These are phyloP conservation scores for Apiospora arundinis DNA, from an alignment of 2,329 filamentous ascomycete genomes.

Conservation along the genomic window DNA sequence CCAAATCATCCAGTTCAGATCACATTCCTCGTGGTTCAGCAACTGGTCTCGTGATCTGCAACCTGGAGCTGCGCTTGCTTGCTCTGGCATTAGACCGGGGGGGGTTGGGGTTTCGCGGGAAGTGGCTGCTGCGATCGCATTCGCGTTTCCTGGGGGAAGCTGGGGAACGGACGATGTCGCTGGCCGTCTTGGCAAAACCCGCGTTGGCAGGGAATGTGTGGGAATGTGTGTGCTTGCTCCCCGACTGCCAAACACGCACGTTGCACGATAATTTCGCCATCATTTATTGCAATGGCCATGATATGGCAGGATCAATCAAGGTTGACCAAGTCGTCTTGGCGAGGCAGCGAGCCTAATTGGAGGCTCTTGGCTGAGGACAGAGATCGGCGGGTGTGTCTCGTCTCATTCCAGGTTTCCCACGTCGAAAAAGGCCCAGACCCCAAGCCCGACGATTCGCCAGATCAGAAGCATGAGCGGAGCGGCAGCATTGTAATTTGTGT, in stretches of 20 bases:
- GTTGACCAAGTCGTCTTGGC: background rate
- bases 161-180: background rate
- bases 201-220: background rate
- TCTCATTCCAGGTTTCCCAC: conserved; percentile 9
- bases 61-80: background rate
- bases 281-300: background rate
- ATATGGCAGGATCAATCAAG: conserved; percentile 14
- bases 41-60: conserved; percentile 9
- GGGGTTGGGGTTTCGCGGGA: background rate
- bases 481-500: background rate
- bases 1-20: background rate
- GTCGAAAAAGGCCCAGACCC: conserved; percentile 15
- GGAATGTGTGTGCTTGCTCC: background rate
- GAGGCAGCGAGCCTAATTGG: conserved; percentile 15
- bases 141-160: background rate
- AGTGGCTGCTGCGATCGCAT: background rate
- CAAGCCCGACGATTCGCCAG: conserved; percentile 4
- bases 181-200: conserved; percentile 3
- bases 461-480: background rate
- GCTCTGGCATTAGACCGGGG: background rate
- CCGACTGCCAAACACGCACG: background rate
- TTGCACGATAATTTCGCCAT: conserved; percentile 1
- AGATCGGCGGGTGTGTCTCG: conserved; percentile 8
- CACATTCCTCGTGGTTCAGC: background rate
- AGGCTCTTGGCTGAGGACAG: conserved; percentile 7